Base-by-base conservation (phyloP, 805 yeast genomes). In the Myxozyma mucilagina region DNA sequence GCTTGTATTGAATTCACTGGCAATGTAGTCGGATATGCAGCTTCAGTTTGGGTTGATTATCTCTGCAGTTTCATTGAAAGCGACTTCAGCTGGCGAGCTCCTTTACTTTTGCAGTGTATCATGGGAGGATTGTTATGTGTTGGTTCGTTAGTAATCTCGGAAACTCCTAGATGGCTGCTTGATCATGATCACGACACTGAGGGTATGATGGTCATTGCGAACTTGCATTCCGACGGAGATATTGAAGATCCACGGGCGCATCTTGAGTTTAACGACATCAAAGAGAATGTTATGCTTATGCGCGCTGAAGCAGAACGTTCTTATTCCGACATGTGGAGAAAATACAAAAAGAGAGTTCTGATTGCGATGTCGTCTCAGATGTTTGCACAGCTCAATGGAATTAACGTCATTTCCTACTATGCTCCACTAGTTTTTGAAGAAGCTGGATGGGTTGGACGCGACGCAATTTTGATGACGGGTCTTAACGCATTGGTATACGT, bases 351-450 rank as follows among this genome's bases (percentile, higher is more conserved):
- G 71, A 79, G 97, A 53, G 85, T 92, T 24, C 79, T 90, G 39
- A 88, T 92, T 64, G 97, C 96, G 1, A 90, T 94, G 84, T 84
- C 90, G 39, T 87, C 96, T 1, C 96, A 89, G 72, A 84, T 90
- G 78, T 90, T 92, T 79, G 97, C 97, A 2, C 97, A 92, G 74
- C 78, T 92, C 72, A 89, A 91, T 73, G 97, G 97, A 69, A 92
- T 91, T 74, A 92, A 91, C 71, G 93, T 92, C 54, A 89, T 92
- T 57, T 86, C 96, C 0, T 92, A 92, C 75, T 91, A 91, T 76
- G 97, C 97, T 1, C 97, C 97, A 1, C 77, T 92, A 74, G 96
- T 91, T 51, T 92, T 91, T 74, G 97, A 92, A 73, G 89, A 89
- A 68, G 97, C 97, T 2, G 97, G 97, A 32, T 92, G 97, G 97